Base-by-base conservation (phyloP, 1,139 yeast species). In the Magnusiomyces tetraspermus region DNA sequence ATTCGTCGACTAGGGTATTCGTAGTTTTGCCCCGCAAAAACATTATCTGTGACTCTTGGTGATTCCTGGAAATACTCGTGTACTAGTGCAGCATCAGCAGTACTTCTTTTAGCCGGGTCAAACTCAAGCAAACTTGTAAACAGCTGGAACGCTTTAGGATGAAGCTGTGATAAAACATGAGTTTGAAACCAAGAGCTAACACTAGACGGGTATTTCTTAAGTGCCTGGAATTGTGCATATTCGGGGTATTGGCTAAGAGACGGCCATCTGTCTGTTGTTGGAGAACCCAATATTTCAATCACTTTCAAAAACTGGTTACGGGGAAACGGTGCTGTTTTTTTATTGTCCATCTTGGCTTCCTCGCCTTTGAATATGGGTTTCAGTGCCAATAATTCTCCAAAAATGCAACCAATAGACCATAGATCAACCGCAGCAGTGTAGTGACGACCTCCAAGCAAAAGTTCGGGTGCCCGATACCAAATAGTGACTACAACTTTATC, bases 401-500 rank as follows among this genome's bases (percentile, higher is more conserved):
- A 75, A 10, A 94, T 92, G 67, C 98, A 92, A 0, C 98, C 98
- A 10, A 89, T 88, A 0, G 98, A 97, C 98, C 98, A 92, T 51
- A 88, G 68, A 68, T 92, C 97, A 46, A 92, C 85, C 0, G 97
- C 92, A 0, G 97, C 96, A 0, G 97, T 85, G 65, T 92, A 92
- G 69, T 92, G 96, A 48, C 96, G 73, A 1, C 96, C 89, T 0
- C 98, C 98, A 41, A 92, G 70, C 42, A 92, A 72, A 47, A 92
- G 72, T 66, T 92, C 98, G 0, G 98, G 97, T 0, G 98, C 97
- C 59, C 98, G 76, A 67, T 92, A 92, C 98, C 98, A 92, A 56
- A 92, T 92, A 0, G 98, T 92, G 10, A 92, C 98, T 51, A 92
- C 98, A 19, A 94, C 97, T 69, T 92, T 92, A 68, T 92, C 98